Conservation (phyloP, 2,329 filamentous ascomycete genomes). For the Fusarium proliferatum region DNA sequence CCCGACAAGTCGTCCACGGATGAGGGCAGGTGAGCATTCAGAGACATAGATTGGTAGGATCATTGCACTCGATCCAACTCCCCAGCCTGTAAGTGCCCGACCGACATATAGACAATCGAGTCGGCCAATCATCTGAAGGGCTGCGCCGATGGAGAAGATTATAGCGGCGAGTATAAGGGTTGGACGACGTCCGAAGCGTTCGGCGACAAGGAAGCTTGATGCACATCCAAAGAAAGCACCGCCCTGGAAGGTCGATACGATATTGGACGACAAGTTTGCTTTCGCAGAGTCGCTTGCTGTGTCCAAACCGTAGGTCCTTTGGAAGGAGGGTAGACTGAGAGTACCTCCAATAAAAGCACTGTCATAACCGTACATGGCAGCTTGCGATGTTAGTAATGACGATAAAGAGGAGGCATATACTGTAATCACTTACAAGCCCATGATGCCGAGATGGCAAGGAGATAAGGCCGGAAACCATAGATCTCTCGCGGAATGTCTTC, state of each 20-base stretch:
- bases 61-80: background rate
- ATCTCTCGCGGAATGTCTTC: background rate
- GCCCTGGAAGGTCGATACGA: background rate
- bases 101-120: background rate
- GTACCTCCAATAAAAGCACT: background rate
- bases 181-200: background rate
- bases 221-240: background rate
- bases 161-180: background rate
- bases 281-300: background rate
- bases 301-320: background rate
- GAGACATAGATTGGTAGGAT: background rate
- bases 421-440: background rate
- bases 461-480: background rate
- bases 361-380: background rate
- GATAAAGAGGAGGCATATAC: rapidly evolving
- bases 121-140: background rate
- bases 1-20: background rate
- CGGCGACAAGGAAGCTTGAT: background rate
- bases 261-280: background rate
- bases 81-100: background rate
- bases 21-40: background rate
- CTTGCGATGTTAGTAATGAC: background rate
- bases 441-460: background rate
- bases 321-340: background rate
- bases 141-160: background rate